Conservation (phyloP, 768 basidiomycete species). For the Amanita molliuscula region DNA sequence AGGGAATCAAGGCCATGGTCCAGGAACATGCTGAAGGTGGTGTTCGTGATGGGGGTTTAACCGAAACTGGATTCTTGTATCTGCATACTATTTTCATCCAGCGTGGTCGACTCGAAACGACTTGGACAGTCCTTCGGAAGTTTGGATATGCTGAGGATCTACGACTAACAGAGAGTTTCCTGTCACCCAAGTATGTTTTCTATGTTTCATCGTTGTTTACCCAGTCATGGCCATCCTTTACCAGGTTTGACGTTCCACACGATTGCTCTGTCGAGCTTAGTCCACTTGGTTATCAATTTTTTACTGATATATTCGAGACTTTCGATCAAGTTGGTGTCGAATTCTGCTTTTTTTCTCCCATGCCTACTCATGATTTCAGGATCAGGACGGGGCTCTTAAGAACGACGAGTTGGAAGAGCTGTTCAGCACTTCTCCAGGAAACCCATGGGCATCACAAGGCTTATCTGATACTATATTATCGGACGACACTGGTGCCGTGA, state of each 20-base stretch:
- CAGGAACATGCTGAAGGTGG: conserved; percentile 66
- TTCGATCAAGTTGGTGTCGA: conserved; percentile 68
- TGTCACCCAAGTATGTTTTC: conserved; percentile 71
- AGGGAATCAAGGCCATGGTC: conserved; percentile 94
- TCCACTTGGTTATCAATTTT: conserved; percentile 91
- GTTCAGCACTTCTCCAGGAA: conserved; percentile 91
- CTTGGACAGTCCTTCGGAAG: conserved; percentile 91
- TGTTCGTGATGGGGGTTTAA: conserved; percentile 72
- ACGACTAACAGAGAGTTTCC: conserved; percentile 76
- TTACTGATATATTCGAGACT: conserved; percentile 92
- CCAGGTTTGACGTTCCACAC: conserved; percentile 83
- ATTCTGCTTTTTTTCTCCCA: background rate
- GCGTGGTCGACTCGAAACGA: conserved; percentile 89
- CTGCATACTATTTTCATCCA: conserved; percentile 97
- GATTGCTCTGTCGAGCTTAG: conserved; percentile 95
- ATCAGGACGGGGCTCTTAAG: conserved; percentile 91
- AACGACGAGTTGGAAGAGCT: conserved; percentile 73
- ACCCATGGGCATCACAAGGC: conserved; percentile 89
- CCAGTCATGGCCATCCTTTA: conserved; percentile 2
- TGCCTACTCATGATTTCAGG: conserved; percentile 32
- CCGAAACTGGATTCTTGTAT: conserved; percentile 88
- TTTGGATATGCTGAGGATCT: conserved; percentile 97
- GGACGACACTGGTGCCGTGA: conserved; percentile 81
- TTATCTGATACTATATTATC: conserved; percentile 88
- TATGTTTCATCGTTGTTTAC: background rate